A percentile compares a stretch with the other conserved stretches of the same genome.
Conservation (phyloP, 495 filamentous ascomycete genomes). For the Hypoxylon perforatum region DNA sequence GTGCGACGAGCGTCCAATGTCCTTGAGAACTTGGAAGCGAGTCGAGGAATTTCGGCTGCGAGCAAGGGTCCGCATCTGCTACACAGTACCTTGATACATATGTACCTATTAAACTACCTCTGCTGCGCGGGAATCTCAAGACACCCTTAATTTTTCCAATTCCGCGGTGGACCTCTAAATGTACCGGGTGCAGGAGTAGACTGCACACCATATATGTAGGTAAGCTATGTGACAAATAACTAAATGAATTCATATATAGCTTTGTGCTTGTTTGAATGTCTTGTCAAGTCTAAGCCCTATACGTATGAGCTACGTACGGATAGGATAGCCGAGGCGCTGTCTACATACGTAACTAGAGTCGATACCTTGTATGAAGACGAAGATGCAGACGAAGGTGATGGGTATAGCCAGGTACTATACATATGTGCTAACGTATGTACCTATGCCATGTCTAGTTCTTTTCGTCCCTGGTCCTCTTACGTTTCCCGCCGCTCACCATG, state of each 20-base stretch:
- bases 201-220: not conserved
- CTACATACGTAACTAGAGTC: too few relatives aligned
- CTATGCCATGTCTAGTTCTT: slow-evolving; percentile 1
- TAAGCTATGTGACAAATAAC: too few relatives aligned
- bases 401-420: too few relatives aligned
- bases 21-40: slow-evolving; percentile 36
- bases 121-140: slow-evolving; percentile 28
- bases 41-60: slow-evolving; percentile 35
- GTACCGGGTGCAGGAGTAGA: slow-evolving; percentile 1
- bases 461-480: slow-evolving; percentile 6
- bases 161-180: slow-evolving; percentile 30
- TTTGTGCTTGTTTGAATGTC: not conserved
- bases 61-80: slow-evolving; percentile 33
- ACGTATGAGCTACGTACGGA: slow-evolving; percentile 5
- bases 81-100: not conserved
- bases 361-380: too few relatives aligned
- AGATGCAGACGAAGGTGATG: too few relatives aligned
- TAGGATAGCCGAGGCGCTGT: too few relatives aligned
- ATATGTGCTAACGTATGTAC: not conserved
- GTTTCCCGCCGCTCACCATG: slow-evolving; percentile 29
- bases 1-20: slow-evolving; percentile 20
- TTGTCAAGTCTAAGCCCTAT: slow-evolving; percentile 8
- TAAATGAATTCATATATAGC: too few relatives aligned
- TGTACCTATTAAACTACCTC: not conserved
- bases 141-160: slow-evolving; percentile 29